Evolutionary conservation across 768 basidiomycete genomes (phyloP), one percentile per base, ranked within the genome.

Genomic region (Tephrocybe rancida): DNA sequence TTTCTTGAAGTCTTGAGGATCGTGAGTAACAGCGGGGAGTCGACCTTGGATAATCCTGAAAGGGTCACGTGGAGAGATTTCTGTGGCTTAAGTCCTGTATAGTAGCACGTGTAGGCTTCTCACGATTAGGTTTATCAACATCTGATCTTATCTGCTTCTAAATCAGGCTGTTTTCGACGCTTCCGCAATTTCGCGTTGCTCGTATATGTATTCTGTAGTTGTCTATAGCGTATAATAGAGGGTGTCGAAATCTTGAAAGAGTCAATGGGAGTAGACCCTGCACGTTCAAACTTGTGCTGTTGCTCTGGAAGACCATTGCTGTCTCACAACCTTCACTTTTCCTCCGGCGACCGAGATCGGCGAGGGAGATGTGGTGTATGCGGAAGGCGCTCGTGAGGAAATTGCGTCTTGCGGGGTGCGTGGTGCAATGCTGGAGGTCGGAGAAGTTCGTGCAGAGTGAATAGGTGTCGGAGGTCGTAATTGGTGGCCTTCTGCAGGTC

Each of bases 71-170:
- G 74, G 58, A 18, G 16, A 48, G 24, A 49, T 55, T 29, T 21
- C n/a, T 63, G 72, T 79, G 82, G 83, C 82, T 84, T 60, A 62
- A 54, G 69, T 69, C 70, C 83, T 87, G 70, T 84, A 84, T 67
- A 87, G 85, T 78, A 76, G 34, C 54, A 59, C 50, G 61, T 64
- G 58, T 56, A 61, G 51, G 39, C 44, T 47, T 64, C 56, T 48
- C 60, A 71, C 70, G 59, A 55, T 57, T 58, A n/a, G n/a, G 59
- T 59, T 60, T 48, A n/a, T 37, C 19, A 21, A 19, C 10, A 13
- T n/a, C 21, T 5, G 7, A 44, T 51, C 26, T 37, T 25, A 48
- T 48, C 44, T 19, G 4, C 8, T 34, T 52, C 29, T 44, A 38
- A 47, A 50, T 48, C 48, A 5, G 45, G 7, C 7, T 37, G 16